phyloP scores from a whole-genome alignment of 768 basidiomycete species.

The Calocera viscosa region DNA sequence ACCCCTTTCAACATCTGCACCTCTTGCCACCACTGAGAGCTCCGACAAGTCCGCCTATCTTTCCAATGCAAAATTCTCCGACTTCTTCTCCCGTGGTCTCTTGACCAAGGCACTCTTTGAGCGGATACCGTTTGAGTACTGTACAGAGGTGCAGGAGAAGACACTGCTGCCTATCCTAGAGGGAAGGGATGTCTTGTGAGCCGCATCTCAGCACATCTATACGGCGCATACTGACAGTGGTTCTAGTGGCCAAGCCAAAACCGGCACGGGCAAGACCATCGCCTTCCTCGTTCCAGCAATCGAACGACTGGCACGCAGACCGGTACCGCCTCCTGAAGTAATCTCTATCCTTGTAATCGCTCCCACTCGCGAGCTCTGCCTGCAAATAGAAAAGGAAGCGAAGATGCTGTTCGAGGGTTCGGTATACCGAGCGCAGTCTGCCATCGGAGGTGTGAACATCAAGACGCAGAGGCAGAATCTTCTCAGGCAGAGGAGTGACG shows the following conservation, averaged over 20 bases:
- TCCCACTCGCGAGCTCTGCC: conserved; percentile 29
- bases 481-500: conserved; percentile 20
- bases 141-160: conserved; percentile 24
- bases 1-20: not conserved
- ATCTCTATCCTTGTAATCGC: conserved; percentile 28
- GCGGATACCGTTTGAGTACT: conserved; percentile 21
- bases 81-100: conserved; percentile 13
- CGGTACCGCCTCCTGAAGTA: conserved; percentile 15
- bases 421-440: conserved; percentile 34
- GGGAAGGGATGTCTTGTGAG: conserved; percentile 20
- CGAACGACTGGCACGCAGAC: conserved; percentile 22
- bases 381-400: conserved; percentile 17
- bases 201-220: not conserved
- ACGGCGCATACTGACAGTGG: not conserved
- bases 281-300: conserved; percentile 33
- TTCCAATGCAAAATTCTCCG: conserved; percentile 14
- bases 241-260: conserved; percentile 26
- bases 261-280: conserved; percentile 46
- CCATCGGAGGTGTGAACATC: conserved; percentile 39
- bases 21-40: not conserved
- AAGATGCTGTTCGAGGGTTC: conserved; percentile 33
- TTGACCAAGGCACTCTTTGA: conserved; percentile 13
- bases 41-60: not conserved
- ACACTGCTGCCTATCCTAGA: conserved; percentile 20
- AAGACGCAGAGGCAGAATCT: conserved; percentile 21